Percentiles rank a stretch among this genome's conserved stretches.
Evolutionary conservation across 768 basidiomycete genomes (phyloP).

Genomic region (Trametes cubensis): DNA sequence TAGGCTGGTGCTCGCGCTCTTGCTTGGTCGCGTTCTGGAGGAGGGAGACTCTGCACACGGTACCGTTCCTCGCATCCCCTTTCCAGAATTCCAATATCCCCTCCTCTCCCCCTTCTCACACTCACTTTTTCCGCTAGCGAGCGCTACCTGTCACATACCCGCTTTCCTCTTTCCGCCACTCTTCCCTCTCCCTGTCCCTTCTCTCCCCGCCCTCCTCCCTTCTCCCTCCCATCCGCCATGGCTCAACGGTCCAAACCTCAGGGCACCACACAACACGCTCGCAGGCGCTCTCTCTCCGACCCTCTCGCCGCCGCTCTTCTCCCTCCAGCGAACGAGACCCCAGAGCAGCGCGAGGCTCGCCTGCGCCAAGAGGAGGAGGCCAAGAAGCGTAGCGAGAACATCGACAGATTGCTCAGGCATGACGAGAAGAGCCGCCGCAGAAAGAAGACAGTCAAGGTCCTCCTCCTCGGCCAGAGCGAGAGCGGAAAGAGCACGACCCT

Average conservation of each 20-base stretch:
- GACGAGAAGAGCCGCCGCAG: slow-evolving; percentile 58
- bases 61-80: slow-evolving; percentile 8
- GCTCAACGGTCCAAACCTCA: slow-evolving; percentile 2
- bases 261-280: neutral
- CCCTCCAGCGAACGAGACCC: slow-evolving; percentile 75
- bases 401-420: slow-evolving; percentile 81
- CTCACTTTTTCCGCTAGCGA: slow-evolving; percentile 20
- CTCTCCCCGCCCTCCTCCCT: slow-evolving; percentile 1
- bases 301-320: slow-evolving; percentile 68
- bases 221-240: slow-evolving; percentile 9
- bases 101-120: slow-evolving; percentile 19
- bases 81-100: slow-evolving; percentile 14
- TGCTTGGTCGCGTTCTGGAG: neutral
- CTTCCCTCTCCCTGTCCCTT: slow-evolving; percentile 10
- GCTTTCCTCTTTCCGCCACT: slow-evolving; percentile 18
- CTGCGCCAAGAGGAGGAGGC: slow-evolving; percentile 71
- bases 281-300: slow-evolving; percentile 51
- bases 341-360: slow-evolving; percentile 63
- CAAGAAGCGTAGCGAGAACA: slow-evolving; percentile 71
- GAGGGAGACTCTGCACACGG: neutral
- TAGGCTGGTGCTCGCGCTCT: neutral
- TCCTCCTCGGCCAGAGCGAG: slow-evolving; percentile 87
- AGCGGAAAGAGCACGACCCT: slow-evolving; percentile 88
- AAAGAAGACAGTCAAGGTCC: slow-evolving; percentile 69
- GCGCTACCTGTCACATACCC: slow-evolving; percentile 24